A percentile compares a stretch with the other conserved stretches of the same genome.
Conservation (phyloP, 805 yeast species). For the Candida sakaeoensis region DNA sequence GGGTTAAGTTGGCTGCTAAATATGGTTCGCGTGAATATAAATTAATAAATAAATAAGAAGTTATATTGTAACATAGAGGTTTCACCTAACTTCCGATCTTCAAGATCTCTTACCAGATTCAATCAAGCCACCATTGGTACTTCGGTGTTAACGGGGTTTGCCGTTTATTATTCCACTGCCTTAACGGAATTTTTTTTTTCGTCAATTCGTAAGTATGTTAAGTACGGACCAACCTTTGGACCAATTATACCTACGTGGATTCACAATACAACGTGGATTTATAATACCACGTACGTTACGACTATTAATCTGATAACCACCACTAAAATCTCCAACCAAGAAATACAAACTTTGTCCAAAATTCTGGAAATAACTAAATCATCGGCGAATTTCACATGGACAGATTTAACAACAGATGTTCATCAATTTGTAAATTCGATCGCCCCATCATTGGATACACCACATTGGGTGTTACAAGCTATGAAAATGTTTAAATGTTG, state of each 20-base stretch:
- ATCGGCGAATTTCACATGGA: background rate
- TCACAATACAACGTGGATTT: background rate
- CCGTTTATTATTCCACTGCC: constrained; percentile 1
- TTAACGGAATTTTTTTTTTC: background rate
- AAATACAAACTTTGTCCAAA: background rate
- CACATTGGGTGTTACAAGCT: background rate
- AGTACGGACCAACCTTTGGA: background rate
- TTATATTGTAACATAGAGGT: background rate
- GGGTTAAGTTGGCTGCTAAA: no score
- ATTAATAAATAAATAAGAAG: no score
- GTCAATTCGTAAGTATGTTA: constrained; percentile 1
- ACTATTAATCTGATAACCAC: constrained; percentile 1
- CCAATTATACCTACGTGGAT: constrained; percentile 1
- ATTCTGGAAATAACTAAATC: constrained; percentile 1
- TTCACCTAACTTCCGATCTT: background rate
- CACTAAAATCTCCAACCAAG: background rate
- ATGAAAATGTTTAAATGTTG: background rate
- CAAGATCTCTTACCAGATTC: background rate
- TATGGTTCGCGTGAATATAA: no score
- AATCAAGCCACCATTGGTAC: constrained; percentile 1
- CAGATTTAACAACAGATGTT: background rate
- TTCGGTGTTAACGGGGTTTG: constrained; percentile 1
- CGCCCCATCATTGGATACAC: background rate
- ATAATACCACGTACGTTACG: constrained; percentile 1
- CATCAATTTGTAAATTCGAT: background rate